Conservation (phyloP, 1,284 basidiomycete species). For the Ustilago lituana region DNA sequence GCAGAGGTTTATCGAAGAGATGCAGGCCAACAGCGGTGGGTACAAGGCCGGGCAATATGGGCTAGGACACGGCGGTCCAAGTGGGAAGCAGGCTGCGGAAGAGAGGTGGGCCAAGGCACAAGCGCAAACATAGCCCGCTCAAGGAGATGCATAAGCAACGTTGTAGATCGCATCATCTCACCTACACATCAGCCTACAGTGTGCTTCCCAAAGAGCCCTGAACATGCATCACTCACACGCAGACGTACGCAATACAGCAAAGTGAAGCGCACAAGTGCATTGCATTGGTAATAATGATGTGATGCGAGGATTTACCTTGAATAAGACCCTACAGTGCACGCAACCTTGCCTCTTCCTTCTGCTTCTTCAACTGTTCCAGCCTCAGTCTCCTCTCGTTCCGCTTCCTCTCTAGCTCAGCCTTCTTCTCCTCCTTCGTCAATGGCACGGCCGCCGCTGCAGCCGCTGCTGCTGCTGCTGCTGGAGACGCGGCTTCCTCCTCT, state of each 20-base stretch:
- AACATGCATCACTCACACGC: not conserved
- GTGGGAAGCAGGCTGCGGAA: constrained; percentile 32
- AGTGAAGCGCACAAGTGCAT: not conserved
- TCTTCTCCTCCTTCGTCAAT: constrained; percentile 58
- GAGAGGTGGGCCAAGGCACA: constrained; percentile 26
- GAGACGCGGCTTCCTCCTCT: constrained; percentile 2
- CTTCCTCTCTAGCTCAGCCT: constrained; percentile 55
- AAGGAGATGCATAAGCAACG: too few relatives aligned
- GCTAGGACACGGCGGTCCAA: constrained; percentile 45
- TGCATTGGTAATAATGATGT: not conserved
- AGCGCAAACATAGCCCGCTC: not conserved
- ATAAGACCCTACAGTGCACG: constrained; percentile 24
- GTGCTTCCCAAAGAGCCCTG: too few relatives aligned
- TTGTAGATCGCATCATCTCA: too few relatives aligned
- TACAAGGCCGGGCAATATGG: constrained; percentile 10
- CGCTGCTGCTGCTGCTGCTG: constrained; percentile 7
- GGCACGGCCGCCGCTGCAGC: constrained; percentile 20
- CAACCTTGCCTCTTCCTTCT: constrained; percentile 45
- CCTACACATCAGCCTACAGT: not conserved
- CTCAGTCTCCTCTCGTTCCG: constrained; percentile 46
- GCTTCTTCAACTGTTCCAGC: constrained; percentile 50
- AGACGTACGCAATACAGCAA: not conserved
- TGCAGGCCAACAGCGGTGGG: not conserved
- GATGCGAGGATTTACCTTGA: too few relatives aligned
- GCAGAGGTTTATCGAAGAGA: constrained; percentile 15